Evolutionary conservation across 2,329 filamentous ascomycete genomes (phyloP), one percentile per base, ranked within the genome.

Genomic region (Plectosphaerella cucumerina): DNA sequence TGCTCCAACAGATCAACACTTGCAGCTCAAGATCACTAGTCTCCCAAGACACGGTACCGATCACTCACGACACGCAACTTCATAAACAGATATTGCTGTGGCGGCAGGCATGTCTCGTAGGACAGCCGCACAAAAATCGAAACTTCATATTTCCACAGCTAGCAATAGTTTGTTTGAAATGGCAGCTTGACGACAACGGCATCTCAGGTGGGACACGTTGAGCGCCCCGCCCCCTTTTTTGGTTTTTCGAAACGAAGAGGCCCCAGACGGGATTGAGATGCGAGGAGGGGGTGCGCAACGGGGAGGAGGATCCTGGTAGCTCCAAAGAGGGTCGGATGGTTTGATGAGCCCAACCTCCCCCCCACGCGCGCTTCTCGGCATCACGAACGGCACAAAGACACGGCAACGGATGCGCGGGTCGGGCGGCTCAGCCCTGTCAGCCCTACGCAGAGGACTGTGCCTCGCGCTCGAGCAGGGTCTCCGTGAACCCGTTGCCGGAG

Each of bases 401-500:
- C n/a, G 26, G 26, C 26, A 8, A 11, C 26, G 26, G 8, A 31
- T 2, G 26, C 26, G 12, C 26, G 26, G 26, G 8, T 9, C 8
- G 26, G 12, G 26, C 12, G 8, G 12, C 8, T 31, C 26, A 31
- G 8, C 12, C n/a, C 26, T 10, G 26, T 31, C 26, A 31, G 26
- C 12, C 26, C 26, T 31, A 31, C 4, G 26, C 26, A 11, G 26
- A 31, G 26, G 26, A 31, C 26, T 31, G 26, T 11, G 65, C 62
- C 69, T 84, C 81, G 49, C 76, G 75, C 64, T 80, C 81, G 35
- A 86, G 76, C 44, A 86, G 71, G 41, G 77, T 72, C 63, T 86
- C 81, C 53, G 81, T 82, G 57, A 85, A 66, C 49, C 73, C 65
- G 48, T 64, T 66, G 43, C 58, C 60, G 22, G 63, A 65, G 54